A percentile compares a stretch with the other conserved stretches of the same genome.
These are phyloP conservation scores for Coniferiporia sulphurascens DNA, from an alignment of 1,284 basidiomycete genomes.

Conservation along the genomic window DNA sequence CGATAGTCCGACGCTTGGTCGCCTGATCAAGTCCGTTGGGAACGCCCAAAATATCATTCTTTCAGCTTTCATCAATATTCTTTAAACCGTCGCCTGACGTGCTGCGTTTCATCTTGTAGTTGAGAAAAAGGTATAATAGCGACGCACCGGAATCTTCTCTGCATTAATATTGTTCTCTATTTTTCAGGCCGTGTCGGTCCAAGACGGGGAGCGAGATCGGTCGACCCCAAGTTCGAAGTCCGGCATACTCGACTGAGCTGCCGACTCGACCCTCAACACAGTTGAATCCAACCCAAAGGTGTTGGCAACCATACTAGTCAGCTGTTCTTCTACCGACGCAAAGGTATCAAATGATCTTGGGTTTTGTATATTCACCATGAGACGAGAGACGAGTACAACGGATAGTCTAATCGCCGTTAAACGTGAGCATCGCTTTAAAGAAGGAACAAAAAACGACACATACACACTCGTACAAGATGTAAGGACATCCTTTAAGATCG, in stretches of 20 bases:
- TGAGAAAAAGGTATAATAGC: too few species aligned
- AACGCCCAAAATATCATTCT: too few species aligned
- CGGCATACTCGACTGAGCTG: neutral
- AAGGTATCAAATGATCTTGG: neutral
- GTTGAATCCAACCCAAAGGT: neutral
- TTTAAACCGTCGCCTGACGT: too few species aligned
- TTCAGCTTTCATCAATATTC: too few species aligned
- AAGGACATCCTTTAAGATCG: slow-evolving; percentile 7
- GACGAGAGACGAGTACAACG: neutral
- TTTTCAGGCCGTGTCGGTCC: neutral
- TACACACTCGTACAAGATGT: slow-evolving; percentile 7
- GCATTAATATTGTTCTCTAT: neutral
- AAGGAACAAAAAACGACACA: neutral
- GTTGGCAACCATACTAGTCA: neutral
- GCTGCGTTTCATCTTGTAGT: too few species aligned
- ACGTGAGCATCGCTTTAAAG: neutral
- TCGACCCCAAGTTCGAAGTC: neutral
- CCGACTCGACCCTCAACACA: neutral
- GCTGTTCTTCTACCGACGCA: neutral
- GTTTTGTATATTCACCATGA: neutral
- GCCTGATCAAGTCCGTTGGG: too few species aligned
- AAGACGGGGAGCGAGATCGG: neutral
- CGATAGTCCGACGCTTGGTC: too few species aligned
- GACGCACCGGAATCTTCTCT: neutral
- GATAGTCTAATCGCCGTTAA: neutral